Conservation (phyloP, 148 eudicot species). For the Silene conica region DNA sequence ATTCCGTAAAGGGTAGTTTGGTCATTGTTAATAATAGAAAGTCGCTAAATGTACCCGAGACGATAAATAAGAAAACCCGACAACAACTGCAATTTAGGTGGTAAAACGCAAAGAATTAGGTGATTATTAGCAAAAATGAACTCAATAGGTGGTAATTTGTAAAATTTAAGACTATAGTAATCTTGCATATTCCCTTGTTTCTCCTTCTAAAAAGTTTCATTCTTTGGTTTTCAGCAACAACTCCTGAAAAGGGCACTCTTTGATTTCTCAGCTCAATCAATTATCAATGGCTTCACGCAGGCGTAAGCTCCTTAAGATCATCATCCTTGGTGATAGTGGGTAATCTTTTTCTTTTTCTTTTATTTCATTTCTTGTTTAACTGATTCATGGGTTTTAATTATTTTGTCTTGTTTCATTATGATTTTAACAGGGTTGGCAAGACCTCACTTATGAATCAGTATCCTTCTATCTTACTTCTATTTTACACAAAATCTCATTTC, state of each 20-base stretch:
- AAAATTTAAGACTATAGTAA: no score
- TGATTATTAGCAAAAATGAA: no score
- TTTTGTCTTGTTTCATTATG: constrained; percentile 20
- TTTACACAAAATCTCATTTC: no score
- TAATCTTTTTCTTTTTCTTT: constrained; percentile 11
- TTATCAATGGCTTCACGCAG: constrained; percentile 65
- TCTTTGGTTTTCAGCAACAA: background rate
- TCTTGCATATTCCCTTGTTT: constrained; percentile 15
- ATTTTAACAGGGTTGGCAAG: constrained; percentile 59
- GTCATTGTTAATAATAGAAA: no score
- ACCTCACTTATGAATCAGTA: constrained; percentile 79
- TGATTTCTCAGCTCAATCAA: constrained; percentile 31
- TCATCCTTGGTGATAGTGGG: constrained; percentile 72
- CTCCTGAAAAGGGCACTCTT: no score
- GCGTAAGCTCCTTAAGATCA: constrained; percentile 70
- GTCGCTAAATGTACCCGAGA: no score
- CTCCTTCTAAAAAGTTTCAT: background rate
- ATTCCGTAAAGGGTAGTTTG: no score
- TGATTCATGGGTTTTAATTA: constrained; percentile 6
- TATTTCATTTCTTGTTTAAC: background rate
- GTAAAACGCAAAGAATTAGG: no score
- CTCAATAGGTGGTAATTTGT: no score
- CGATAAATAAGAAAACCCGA: no score
- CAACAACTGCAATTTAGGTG: no score
- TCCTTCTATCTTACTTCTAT: constrained; percentile 27